Evolutionary conservation across 441 rosid genomes (phyloP).

Genomic region (Flueggea neowawraea): DNA sequence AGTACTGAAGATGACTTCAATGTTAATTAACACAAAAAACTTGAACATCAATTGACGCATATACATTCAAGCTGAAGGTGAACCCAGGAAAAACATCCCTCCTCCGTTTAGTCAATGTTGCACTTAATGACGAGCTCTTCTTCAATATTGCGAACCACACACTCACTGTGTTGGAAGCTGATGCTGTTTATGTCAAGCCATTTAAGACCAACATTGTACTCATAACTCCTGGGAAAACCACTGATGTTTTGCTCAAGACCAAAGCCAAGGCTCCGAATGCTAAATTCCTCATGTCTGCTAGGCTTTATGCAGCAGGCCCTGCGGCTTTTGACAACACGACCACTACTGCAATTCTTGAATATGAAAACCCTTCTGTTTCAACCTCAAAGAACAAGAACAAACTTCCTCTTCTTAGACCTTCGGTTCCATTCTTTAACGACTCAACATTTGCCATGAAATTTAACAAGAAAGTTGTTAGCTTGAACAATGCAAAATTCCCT

Average conservation of each 20-base stretch:
- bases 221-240: slow-evolving; percentile 72
- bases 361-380: slow-evolving; percentile 19
- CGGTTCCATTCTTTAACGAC: slow-evolving; percentile 46
- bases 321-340: slow-evolving; percentile 67
- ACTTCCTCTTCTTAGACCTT: slow-evolving; percentile 40
- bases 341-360: slow-evolving; percentile 50
- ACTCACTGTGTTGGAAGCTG: slow-evolving; percentile 66
- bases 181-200: slow-evolving; percentile 71
- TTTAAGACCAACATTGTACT: slow-evolving; percentile 42
- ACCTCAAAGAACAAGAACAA: slow-evolving; percentile 19
- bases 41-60: slow-evolving; percentile 16
- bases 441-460: slow-evolving; percentile 43
- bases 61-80: slow-evolving; percentile 43
- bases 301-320: slow-evolving; percentile 60
- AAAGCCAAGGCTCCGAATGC: slow-evolving; percentile 43
- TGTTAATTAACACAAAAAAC: too few species aligned
- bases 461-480: slow-evolving; percentile 39
- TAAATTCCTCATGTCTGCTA: slow-evolving; percentile 53
- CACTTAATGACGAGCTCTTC: slow-evolving; percentile 68
- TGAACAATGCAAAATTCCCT: slow-evolving; percentile 48
- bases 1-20: too few species aligned
- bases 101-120: slow-evolving; percentile 48
- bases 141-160: slow-evolving; percentile 69
- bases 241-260: slow-evolving; percentile 55
- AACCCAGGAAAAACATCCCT: slow-evolving; percentile 49